phyloP scores from a whole-genome alignment of 2,329 filamentous ascomycete species.

The Sporothrix dimorphospora region DNA sequence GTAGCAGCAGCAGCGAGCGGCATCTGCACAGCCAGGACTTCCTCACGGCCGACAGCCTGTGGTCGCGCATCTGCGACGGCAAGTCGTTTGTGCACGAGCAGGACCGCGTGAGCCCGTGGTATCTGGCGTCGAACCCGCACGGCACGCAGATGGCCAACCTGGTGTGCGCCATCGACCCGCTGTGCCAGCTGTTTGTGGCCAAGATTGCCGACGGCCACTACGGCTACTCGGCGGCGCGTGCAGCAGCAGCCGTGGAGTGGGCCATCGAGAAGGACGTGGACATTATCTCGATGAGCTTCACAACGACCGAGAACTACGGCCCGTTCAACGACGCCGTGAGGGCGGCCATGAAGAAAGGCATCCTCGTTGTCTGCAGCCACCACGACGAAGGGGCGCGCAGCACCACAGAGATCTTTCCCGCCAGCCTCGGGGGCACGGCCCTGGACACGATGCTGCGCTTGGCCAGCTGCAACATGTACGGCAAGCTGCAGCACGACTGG shows the following conservation, averaged over 20 bases:
- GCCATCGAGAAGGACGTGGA: constrained; percentile 27
- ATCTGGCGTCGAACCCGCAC: constrained; percentile 29
- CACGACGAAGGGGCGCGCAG: constrained; percentile 28
- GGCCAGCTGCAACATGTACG: constrained; percentile 28
- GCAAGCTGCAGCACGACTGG: constrained; percentile 25
- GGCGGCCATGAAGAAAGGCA: constrained; percentile 5
- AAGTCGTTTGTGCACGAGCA: constrained; percentile 30
- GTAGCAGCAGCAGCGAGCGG: constrained; percentile 16
- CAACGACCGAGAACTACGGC: neutral
- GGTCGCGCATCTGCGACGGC: constrained; percentile 28
- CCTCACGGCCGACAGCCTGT: constrained; percentile 17
- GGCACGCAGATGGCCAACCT: constrained; percentile 33
- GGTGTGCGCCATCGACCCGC: constrained; percentile 31
- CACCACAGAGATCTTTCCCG: constrained; percentile 8
- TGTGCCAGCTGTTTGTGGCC: constrained; percentile 30
- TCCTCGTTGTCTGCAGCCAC: constrained; percentile 26
- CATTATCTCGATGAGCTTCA: constrained; percentile 33
- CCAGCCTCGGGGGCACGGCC: neutral
- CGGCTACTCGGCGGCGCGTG: constrained; percentile 23
- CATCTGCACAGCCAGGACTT: constrained; percentile 21
- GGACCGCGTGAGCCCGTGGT: constrained; percentile 25
- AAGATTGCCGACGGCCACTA: constrained; percentile 25
- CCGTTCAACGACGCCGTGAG: neutral
- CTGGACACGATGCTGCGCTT: constrained; percentile 16
- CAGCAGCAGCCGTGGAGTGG: constrained; percentile 24